Base-by-base conservation (phyloP, 805 yeast species). In the Martiniozyma abietophila region DNA sequence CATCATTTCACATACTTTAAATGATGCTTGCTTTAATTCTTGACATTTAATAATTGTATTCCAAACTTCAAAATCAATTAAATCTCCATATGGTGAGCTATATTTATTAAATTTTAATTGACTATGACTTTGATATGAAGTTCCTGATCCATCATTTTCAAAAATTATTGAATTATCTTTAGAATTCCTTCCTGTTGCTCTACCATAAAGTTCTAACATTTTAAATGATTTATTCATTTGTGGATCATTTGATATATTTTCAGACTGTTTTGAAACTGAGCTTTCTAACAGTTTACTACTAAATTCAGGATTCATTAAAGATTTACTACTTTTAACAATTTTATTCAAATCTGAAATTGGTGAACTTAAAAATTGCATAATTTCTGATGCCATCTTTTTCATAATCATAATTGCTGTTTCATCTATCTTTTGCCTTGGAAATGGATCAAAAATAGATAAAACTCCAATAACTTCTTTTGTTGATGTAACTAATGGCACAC, bases 1-100 rank as follows among this genome's bases (percentile, higher is more conserved):
- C 96, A 58, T 74, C 74, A 39, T 84, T 83, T 1, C 84, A 88
- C 44, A 88, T 65, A n/a, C 71, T 72, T 46, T 81, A 79, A 23
- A 92, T 69, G 5, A 74, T 58, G 44, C 75, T 78, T 10, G 50
- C 28, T 11, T 43, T 48, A 1, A 51, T 33, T 65, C 64, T n/a
- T 63, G 60, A 18, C 56, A 52, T 6, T 47, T 43, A 10, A 57
- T 39, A 5, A 72, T 35, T 31, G 50, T 47, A 14, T 58, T 60
- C 51, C 67, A 54, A 8, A 72, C 45, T 6, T 47, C 45, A 18
- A 51, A 42, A 40, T 62, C 61, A n/a, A 50, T 42, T 27, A 49
- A 31, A 22, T 48, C 47, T 1, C 52, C 58, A 16, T 45, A 45
- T 18, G 53, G 44, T 1, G 47, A 31, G 21, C 48, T 51, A 17